A percentile compares a stretch with the other conserved stretches of the same genome.
These are phyloP conservation scores for Candida krabiensis DNA, from an alignment of 805 yeast species.

Conservation along the genomic window DNA sequence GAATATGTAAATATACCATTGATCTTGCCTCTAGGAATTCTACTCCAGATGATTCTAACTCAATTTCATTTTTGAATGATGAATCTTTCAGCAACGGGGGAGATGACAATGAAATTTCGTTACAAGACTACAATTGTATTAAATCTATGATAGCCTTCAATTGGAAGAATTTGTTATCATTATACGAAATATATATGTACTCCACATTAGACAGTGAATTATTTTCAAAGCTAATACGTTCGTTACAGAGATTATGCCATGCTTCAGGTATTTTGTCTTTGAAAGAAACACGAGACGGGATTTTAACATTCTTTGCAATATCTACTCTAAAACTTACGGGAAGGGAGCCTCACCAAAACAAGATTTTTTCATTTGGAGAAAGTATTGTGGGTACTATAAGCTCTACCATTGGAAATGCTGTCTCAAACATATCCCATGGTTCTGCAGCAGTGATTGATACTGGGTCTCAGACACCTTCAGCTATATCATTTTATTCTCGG, in stretches of 20 bases:
- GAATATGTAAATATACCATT: conserved; percentile 55
- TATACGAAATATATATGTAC: conserved; percentile 54
- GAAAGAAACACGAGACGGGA: conserved; percentile 55
- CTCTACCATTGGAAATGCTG: conserved; percentile 40
- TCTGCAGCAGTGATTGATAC: conserved; percentile 3
- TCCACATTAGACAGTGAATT: conserved; percentile 69
- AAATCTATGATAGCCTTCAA: conserved; percentile 34
- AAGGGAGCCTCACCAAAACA: conserved; percentile 32
- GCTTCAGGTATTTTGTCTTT: conserved; percentile 75
- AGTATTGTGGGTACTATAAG: conserved; percentile 52
- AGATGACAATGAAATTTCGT: conserved; percentile 6
- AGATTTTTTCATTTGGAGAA: conserved; percentile 47
- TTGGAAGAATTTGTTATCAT: conserved; percentile 40
- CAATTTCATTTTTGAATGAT: conserved; percentile 24
- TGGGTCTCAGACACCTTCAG: conserved; percentile 1
- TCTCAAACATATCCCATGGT: conserved; percentile 27
- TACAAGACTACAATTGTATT: conserved; percentile 15
- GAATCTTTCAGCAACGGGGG: conserved; percentile 16
- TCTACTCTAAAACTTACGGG: conserved; percentile 44
- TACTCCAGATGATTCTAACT: conserved; percentile 5
- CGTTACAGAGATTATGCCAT: conserved; percentile 80
- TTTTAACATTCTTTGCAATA: conserved; percentile 44
- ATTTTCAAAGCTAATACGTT: conserved; percentile 65
- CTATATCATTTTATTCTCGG: conserved; percentile 36
- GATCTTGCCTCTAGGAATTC: conserved; percentile 34